phyloP scores from a whole-genome alignment of 2,329 filamentous ascomycete genomes.

The Microdochium trichocladiopsis region DNA sequence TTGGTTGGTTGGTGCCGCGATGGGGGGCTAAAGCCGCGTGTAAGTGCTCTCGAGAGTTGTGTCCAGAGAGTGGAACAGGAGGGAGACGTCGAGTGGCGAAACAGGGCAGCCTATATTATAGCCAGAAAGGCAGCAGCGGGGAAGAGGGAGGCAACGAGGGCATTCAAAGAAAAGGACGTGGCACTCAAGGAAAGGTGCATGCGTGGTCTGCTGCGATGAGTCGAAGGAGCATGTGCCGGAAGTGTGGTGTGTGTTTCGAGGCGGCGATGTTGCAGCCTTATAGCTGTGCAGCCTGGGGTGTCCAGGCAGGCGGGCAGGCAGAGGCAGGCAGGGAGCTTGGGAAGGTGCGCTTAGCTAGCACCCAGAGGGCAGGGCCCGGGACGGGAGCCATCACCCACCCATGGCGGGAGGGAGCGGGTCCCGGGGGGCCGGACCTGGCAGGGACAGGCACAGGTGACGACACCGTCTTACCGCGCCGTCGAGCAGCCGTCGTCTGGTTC shows the following conservation, averaged over 20 bases:
- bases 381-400: too few species aligned
- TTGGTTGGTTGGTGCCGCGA: conserved; percentile 3
- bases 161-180: not conserved
- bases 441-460: not conserved
- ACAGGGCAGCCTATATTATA: not conserved
- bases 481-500: not conserved
- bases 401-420: not conserved
- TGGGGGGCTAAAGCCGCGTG: not conserved
- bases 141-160: not conserved
- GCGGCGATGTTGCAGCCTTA: conserved; percentile 47
- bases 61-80: not conserved
- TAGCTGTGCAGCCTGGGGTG: conserved; percentile 35
- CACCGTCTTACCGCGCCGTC: not conserved
- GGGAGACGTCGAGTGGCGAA: not conserved
- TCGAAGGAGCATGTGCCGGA: conserved; percentile 3
- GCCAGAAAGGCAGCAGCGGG: not conserved
- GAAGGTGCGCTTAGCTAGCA: too few species aligned
- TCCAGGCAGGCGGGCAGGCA: too few species aligned
- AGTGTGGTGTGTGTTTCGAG: conserved; percentile 13
- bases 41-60: not conserved
- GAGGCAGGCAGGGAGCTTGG: too few species aligned
- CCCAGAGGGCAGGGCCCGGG: conserved; percentile 12
- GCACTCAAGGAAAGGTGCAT: not conserved
- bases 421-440: not conserved
- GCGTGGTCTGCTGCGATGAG: not conserved